Conservation (phyloP, 345 rosid genomes). For the Adansonia digitata region DNA sequence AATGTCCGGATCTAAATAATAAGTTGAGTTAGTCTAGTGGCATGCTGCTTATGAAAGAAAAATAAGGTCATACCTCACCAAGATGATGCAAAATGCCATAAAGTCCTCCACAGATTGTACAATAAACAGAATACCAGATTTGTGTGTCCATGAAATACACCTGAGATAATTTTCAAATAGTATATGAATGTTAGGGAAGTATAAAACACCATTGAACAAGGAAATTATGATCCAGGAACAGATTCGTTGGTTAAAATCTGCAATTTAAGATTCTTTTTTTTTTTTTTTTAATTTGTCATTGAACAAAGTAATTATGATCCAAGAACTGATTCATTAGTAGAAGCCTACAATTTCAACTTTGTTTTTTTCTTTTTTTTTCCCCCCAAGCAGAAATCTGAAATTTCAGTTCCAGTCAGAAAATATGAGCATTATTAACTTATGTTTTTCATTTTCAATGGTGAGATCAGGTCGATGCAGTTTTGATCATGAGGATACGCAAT, state of each 20-base stretch:
- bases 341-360: background rate
- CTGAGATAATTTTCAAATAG: constrained; percentile 27
- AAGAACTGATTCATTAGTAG: background rate
- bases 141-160: constrained; percentile 98
- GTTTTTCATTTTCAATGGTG: background rate
- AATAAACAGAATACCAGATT: constrained; percentile 97
- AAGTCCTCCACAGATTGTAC: constrained; percentile 82
- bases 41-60: constrained; percentile 11
- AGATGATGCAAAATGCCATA: constrained; percentile 96
- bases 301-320: constrained; percentile 8
- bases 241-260: background rate
- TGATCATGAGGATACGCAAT: background rate
- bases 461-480: background rate
- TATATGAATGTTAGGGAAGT: constrained; percentile 1
- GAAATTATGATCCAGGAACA: constrained; percentile 2
- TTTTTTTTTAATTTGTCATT: background rate
- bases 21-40: constrained; percentile 22
- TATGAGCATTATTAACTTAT: background rate
- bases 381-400: background rate
- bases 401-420: background rate
- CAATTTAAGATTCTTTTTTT: background rate
- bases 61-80: constrained; percentile 77
- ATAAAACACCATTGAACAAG: constrained; percentile 1
- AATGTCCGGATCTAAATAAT: constrained; percentile 74
- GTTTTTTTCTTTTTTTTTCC: background rate